Base-by-base conservation (phyloP, 2,329 filamentous ascomycete species). In the Diaporthe velutina region DNA sequence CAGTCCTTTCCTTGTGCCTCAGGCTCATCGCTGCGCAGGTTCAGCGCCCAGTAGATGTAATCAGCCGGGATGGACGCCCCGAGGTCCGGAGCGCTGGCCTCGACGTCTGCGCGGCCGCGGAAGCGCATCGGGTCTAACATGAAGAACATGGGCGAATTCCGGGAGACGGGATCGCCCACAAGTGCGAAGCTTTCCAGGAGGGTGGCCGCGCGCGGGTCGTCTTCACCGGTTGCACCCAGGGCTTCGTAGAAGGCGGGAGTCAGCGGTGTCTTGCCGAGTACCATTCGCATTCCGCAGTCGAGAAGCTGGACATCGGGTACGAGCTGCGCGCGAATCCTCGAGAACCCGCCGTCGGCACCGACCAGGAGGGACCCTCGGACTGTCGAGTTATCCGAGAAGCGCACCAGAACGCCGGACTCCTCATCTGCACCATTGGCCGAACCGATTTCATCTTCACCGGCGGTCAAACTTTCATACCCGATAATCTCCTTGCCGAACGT, bases 71-170 rank as follows among this genome's bases (percentile, higher is more conserved):
- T 50, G 22, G 61, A 50, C 5, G 42, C 42, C 7, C 19, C 61
- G 19, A 66, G 42, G 22, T 5, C 61, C 7, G 61, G 61, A 9
- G 48, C 30, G 30, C 30, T 66, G 28, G 42, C 61, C 4, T 66
- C 42, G 61, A 66, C 42, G 28, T 35, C 15, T 1, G 42, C 42
- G 42, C 61, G 61, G 28, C 61, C 28, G 19, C 61, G 6, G 61
- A 66, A 66, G 42, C 61, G 61, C 42, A 66, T 50, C 1, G 61
- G 61, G 30, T 66, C 61, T 3, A 66, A 25, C 61, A 66, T 66
- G 22, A 66, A 66, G 30, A 66, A 66, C 61, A 66, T 66, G 42
- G 61, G 61, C 17, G 61, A 66, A 30, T 33, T 66, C 19, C 61
- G 28, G 12, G 61, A 30, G 5, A 50, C 42, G 12, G 61, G 61